Base-by-base conservation (phyloP, 495 filamentous ascomycete genomes). In the Hypoxylon crocopeplum region DNA sequence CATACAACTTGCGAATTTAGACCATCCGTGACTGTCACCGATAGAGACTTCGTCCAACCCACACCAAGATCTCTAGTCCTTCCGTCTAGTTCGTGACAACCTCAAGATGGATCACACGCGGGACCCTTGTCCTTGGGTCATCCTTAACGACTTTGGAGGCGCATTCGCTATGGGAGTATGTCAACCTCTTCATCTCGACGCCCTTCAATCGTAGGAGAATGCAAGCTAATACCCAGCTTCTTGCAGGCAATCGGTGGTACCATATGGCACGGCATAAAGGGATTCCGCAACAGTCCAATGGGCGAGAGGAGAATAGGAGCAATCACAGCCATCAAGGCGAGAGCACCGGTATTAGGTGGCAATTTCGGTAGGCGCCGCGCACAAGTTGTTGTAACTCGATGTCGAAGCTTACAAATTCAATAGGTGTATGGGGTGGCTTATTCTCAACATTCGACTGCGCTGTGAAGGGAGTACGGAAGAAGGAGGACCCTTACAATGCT, bases 201-300 rank as follows among this genome's bases (percentile, higher is more conserved):
- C n/a, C n/a, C n/a, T n/a, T n/a, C n/a, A n/a, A n/a, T n/a, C n/a
- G n/a, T n/a, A n/a, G n/a, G n/a, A 7, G 6, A 17, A 46, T 22
- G 7, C n/a, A 7, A 20, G 42, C 56, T 48, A 38, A 60, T 32
- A 2, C 7, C 16, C 20, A 30, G 7, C 25, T 61, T 59, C 39
- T 47, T 7, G 20, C 62, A 91, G 87, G 87, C 88, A 52, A 92
- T 98, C 62, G 94, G 94, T 69, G 94, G 94, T 70, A 86, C 89
- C 50, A 86, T 98, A 72, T 98, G 94, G 94, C 94, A 98, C 77
- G 95, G 95, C 67, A 86, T 98, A 39, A 98, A 98, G 79, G 94
- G 93, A 48, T 96, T 90, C 80, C 77, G 93, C 38, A 96, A 96
- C 81, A 84, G 82, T 59, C 84, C 84, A 44, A 91, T 96, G 73